Evolutionary conservation across 1,284 basidiomycete genomes (phyloP).

Genomic region (Anthracocystis panici-leucophaei): DNA sequence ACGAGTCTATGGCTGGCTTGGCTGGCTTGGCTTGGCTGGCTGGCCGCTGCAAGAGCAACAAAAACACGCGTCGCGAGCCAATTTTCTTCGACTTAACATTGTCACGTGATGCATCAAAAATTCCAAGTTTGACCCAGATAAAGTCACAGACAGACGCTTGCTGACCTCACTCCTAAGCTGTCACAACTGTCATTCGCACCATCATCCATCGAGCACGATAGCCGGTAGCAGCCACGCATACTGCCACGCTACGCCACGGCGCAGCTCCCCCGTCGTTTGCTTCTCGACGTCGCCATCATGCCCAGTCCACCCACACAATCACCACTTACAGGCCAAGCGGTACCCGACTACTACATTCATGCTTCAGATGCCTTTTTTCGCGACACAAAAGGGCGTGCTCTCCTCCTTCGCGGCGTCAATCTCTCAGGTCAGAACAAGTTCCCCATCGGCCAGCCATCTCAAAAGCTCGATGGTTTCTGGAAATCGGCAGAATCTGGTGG

Average conservation of each 20-base stretch:
- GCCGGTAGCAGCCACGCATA: neutral
- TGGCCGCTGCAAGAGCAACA: constrained; percentile 6
- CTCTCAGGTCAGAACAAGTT: constrained; percentile 88
- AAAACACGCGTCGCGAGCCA: constrained; percentile 48
- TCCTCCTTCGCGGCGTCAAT: constrained; percentile 92
- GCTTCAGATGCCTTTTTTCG: constrained; percentile 76
- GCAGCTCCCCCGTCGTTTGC: neutral
- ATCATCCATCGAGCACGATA: neutral
- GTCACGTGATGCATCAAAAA: constrained; percentile 29
- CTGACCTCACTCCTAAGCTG: neutral
- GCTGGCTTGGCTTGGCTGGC: neutral
- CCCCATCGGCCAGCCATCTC: constrained; percentile 78
- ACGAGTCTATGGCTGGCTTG: constrained; percentile 1
- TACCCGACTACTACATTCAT: constrained; percentile 55
- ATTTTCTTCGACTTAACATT: constrained; percentile 19
- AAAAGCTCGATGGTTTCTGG: constrained; percentile 83
- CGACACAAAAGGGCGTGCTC: constrained; percentile 83
- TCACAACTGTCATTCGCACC: neutral
- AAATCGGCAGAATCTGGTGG: constrained; percentile 82
- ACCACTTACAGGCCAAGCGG: constrained; percentile 42
- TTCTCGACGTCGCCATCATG: constrained; percentile 23
- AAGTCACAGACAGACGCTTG: no score
- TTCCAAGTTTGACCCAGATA: no score
- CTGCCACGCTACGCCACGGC: constrained; percentile 3
- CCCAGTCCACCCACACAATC: constrained; percentile 11